Evolutionary conservation across 2,329 filamentous ascomycete genomes (phyloP), one percentile per base, ranked within the genome.

Genomic region (Fusarium sp.): DNA sequence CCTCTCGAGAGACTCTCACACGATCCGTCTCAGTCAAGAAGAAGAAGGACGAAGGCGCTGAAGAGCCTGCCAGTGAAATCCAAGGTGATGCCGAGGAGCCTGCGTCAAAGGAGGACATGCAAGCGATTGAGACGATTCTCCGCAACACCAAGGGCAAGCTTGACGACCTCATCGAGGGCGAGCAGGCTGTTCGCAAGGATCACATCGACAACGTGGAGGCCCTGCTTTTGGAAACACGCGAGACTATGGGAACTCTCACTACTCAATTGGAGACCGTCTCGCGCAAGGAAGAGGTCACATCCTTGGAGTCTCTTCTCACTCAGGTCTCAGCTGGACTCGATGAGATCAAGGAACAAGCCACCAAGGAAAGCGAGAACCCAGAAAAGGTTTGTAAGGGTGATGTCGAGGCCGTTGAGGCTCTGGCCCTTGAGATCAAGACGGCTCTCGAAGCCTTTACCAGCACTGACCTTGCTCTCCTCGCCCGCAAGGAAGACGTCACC

Each of bases 121-220:
- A 95, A 65, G 93, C 93, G 13, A 94, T 98, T 62, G 95, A 98
- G 79, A 97, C 92, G 0, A 89, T 98, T 50, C 85, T 98, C 14
- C 89, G 91, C 43, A 97, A 97, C 77, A 94, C 94, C 31, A 98
- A 98, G 78, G 89, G 91, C 7, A 92, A 92, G 48, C 83, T 98
- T 12, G 95, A 98, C 62, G 94, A 97, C 62, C 79, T 89, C 21
- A 87, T 97, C 51, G 88, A 94, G 52, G 86, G 89, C 6, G 91
- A 94, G 34, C 89, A 92, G 60, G 83, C 89, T 4, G 89, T 94
- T 12, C 85, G 85, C 58, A 90, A 89, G 73, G 88, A 90, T 34
- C 88, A 91, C 55, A 79, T 91, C 26, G 88, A 91, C 67, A 83
- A 86, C 2, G 84, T 95, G 5, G 92, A 96, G 74, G 78, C 81